Evolutionary conservation across 257 asterid genomes (phyloP), one percentile per base, ranked within the genome.

Genomic region (Solanum chmielewskii): DNA sequence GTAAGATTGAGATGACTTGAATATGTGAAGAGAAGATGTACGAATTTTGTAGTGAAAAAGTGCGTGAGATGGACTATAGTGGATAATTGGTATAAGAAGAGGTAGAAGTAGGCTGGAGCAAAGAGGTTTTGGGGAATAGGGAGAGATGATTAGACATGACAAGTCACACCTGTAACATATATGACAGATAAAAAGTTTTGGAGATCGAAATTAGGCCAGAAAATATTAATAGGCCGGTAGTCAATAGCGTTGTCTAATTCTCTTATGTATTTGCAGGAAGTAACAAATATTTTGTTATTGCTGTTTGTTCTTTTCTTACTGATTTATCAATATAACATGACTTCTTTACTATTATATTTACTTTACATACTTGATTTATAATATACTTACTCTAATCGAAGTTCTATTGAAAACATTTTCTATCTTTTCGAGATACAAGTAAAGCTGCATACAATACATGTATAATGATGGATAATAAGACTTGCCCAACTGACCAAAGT

Each of bases 41-140:
- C 11, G 1, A 3, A 56, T 56, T 20, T 20, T 0, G 1, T 2
- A 56, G 11, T 56, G 2, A 20, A 9, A 20, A 20, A 1, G 11
- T 56, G 64, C 8, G 64, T 18, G 25, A 56, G 11, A 11, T 56
- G 20, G 25, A 20, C 4, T 56, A 56, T 56, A 56, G 64, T 56
- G n/a, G 11, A 49, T 56, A 20, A 18, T 56, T 9, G 64, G 25
- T 56, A 56, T 56, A 20, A 18, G 64, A 18, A 56, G 64, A 56
- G 64, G 64, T 56, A 56, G 64, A 56, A 7, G 64, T 56, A 18
- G 11, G 9, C 64, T 7, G 64, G 8, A 49, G 60, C 9, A 14
- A 3, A 20, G 64, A 20, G 9, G 11, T 56, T n/a, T 7, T 56
- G 23, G 3, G 1, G 25, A 18, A 3, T 56, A 1, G 10, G 3